Percentiles rank a stretch among this genome's conserved stretches.
Evolutionary conservation across 2,329 filamentous ascomycete genomes (phyloP).

Genomic region (Calonectria pauciramosa): DNA sequence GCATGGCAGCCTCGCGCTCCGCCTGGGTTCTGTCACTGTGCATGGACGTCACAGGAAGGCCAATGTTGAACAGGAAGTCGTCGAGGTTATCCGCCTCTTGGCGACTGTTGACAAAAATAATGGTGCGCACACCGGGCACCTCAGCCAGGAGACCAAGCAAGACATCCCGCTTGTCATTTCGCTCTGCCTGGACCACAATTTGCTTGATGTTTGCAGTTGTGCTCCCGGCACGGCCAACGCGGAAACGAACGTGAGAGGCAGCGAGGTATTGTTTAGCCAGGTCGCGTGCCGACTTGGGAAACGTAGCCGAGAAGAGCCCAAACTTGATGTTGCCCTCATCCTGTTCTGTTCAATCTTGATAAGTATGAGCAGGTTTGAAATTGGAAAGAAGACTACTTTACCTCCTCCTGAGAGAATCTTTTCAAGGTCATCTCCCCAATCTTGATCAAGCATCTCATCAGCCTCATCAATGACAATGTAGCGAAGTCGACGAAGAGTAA

Average conservation of each 20-base stretch:
- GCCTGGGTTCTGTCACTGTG: slow-evolving; percentile 89
- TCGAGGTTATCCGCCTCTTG: slow-evolving; percentile 85
- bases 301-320: slow-evolving; percentile 95
- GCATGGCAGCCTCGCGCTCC: slow-evolving; percentile 93
- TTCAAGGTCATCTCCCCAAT: slow-evolving; percentile 83
- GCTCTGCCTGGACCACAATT: slow-evolving; percentile 76
- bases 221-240: slow-evolving; percentile 88
- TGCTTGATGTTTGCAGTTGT: slow-evolving; percentile 88
- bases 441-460: slow-evolving; percentile 86
- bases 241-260: slow-evolving; percentile 81
- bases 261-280: slow-evolving; percentile 84
- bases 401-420: slow-evolving; percentile 86
- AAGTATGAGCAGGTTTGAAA: slow-evolving; percentile 11
- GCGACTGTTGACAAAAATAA: slow-evolving; percentile 93
- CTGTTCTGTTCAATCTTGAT: slow-evolving; percentile 69
- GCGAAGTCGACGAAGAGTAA: slow-evolving; percentile 82
- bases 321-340: slow-evolving; percentile 78
- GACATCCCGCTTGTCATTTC: slow-evolving; percentile 75
- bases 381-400: slow-evolving; percentile 58
- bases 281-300: slow-evolving; percentile 83
- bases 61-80: slow-evolving; percentile 86
- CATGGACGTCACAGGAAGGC: slow-evolving; percentile 88
- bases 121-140: slow-evolving; percentile 79
- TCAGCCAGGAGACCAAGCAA: slow-evolving; percentile 80
- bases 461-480: slow-evolving; percentile 93